Conservation (phyloP, 768 basidiomycete genomes). For the Amanita muscaria region DNA sequence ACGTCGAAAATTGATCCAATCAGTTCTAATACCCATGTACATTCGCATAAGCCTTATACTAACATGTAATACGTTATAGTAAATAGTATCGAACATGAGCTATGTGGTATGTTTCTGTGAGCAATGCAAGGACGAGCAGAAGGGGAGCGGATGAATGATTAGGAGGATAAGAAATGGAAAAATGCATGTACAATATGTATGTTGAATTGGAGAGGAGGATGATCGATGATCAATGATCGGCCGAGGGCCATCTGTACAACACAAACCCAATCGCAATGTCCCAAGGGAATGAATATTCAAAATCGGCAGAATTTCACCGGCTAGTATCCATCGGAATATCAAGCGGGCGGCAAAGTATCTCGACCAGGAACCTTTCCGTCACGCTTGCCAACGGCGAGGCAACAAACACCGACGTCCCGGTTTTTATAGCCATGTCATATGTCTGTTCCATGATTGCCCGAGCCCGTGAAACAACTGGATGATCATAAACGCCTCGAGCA, state of each 20-base stretch:
- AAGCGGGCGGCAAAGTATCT: constrained; percentile 36
- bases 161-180: not conserved
- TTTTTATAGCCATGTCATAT: constrained; percentile 25
- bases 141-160: not conserved
- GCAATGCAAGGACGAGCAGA: constrained; percentile 8
- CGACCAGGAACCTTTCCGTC: constrained; percentile 52
- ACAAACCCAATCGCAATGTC: constrained; percentile 9
- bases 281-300: constrained; percentile 18
- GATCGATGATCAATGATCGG: too few relatives aligned
- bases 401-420: constrained; percentile 35
- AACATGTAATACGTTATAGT: constrained; percentile 5
- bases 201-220: not conserved
- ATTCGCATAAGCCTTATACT: constrained; percentile 4
- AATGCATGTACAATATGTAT: not conserved
- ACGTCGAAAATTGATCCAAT: constrained; percentile 3
- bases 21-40: constrained; percentile 2
- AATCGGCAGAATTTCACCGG: constrained; percentile 9
- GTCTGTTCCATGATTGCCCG: constrained; percentile 53
- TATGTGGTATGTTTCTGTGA: constrained; percentile 6
- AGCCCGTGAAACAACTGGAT: constrained; percentile 58
- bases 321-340: constrained; percentile 19
- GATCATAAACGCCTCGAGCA: constrained; percentile 46
- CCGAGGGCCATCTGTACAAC: not conserved
- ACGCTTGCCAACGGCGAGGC: constrained; percentile 59
- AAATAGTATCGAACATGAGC: constrained; percentile 9